Evolutionary conservation across 441 rosid species (phyloP), one percentile per base, ranked within the genome.

Genomic region (Populus tomentosa): DNA sequence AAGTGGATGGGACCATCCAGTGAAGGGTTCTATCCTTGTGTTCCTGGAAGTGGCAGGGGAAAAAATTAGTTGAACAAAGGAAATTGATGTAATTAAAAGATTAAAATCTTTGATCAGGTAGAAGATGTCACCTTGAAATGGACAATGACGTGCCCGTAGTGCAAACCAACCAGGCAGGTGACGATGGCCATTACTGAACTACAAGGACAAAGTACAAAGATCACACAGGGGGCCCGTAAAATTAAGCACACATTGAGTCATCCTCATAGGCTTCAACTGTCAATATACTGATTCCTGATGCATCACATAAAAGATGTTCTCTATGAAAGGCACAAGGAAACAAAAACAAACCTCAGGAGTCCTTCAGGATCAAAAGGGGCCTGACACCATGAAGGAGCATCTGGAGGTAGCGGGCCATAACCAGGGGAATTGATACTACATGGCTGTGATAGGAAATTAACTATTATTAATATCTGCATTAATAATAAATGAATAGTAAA

Each of bases 281-380:
- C 42, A 38, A 61, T 61, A 24, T 61, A 21, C 13, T 61, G 64
- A 8, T 59, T 59, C 26, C 26, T 59, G 24, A 61, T 61, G 10
- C 64, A n/a, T 61, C 64, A 0, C 13, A 61, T 21, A 61, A 61
- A 61, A 61, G 26, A 61, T 9, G 64, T 21, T 10, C 13, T 61
- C 40, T 20, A 23, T 35, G 1, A 30, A n/a, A 42, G 35, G 70
- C 2, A 21, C 7, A 73, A 24, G 35, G 20, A 18, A 68, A 40
- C 69, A 9, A 28, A 68, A 69, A 80, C 76, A 62, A 74, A 91
- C 97, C 98, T 91, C 82, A 94, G 71, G 28, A 94, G 88, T 46
- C 97, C 98, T 89, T 94, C 98, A 0, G 97, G 97, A 81, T 94
- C 97, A 76, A 91, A 94, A 38, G 98, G 97, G 75, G 97, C 97